phyloP scores from a whole-genome alignment of 257 asterid genomes.

The Misopates orontium region DNA sequence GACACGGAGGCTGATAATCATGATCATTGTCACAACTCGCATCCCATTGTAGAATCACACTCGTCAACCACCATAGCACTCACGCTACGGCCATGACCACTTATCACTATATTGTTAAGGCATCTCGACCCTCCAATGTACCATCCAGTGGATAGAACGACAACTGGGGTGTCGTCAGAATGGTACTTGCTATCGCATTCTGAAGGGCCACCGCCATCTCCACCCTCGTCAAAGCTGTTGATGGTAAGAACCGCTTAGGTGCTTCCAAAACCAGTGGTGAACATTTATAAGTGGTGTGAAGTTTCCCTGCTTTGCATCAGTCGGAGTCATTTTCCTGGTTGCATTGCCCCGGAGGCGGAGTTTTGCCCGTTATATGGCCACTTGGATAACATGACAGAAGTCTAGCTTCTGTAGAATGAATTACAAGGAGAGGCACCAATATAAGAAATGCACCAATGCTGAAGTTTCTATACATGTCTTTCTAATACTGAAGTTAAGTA shows the following conservation, averaged over 20 bases:
- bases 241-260: constrained; percentile 45
- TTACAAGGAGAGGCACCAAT: constrained; percentile 13
- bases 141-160: constrained; percentile 56
- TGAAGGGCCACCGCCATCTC: constrained; percentile 52
- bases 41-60: constrained; percentile 49
- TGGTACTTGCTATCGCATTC: constrained; percentile 49
- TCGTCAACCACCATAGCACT: constrained; percentile 50
- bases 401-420: not conserved
- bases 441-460: constrained; percentile 15
- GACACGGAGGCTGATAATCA: constrained; percentile 52
- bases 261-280: constrained; percentile 29
- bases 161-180: constrained; percentile 33
- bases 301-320: constrained; percentile 40
- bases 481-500: not conserved
- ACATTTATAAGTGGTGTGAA: constrained; percentile 37
- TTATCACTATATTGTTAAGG: constrained; percentile 31
- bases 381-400: constrained; percentile 38
- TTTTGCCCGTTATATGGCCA: constrained; percentile 42
- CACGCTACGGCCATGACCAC: constrained; percentile 38
- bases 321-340: constrained; percentile 44
- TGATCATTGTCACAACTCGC: constrained; percentile 46
- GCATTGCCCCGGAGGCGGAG: constrained; percentile 47
- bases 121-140: constrained; percentile 38
- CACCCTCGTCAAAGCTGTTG: constrained; percentile 45
- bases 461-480: not conserved